Conservation (phyloP, 345 rosid genomes). For the Acer negundo region DNA sequence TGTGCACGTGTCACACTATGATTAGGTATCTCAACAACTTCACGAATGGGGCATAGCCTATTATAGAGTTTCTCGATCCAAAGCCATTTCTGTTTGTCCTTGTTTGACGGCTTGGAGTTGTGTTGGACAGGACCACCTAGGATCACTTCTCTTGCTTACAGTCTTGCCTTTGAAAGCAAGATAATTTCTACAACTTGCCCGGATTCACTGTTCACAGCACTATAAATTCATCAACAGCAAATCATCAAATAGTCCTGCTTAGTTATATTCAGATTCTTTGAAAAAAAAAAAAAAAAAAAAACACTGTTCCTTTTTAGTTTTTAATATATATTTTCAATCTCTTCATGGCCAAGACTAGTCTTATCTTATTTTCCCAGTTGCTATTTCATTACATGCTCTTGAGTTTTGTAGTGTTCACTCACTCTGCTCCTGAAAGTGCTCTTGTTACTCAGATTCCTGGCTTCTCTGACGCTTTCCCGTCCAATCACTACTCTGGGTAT, state of each 20-base stretch:
- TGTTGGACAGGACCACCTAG: not conserved
- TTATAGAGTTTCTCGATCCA: too few species aligned
- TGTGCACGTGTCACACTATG: not conserved
- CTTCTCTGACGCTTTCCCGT: conserved; percentile 60
- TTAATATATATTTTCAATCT: not conserved
- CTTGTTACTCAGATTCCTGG: conserved; percentile 68
- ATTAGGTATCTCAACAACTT: not conserved
- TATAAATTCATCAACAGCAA: not conserved
- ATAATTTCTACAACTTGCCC: not conserved
- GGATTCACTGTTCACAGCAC: not conserved
- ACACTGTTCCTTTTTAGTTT: not conserved
- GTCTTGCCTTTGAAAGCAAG: conserved; percentile 24
- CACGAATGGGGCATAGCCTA: too few species aligned
- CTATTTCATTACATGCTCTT: conserved; percentile 18
- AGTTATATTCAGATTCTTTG: not conserved
- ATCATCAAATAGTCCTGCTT: not conserved
- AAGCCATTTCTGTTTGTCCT: too few species aligned
- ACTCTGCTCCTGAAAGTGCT: conserved; percentile 60
- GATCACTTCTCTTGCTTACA: not conserved
- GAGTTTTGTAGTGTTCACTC: conserved; percentile 23
- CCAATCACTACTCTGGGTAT: conserved; percentile 89
- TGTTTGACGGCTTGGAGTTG: not conserved
- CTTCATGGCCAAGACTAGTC: conserved; percentile 33
- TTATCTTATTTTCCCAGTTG: conserved; percentile 14
- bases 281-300: not conserved